These are phyloP conservation scores for Vachellia collinsii DNA, from an alignment of 306 rosid genomes.

Conservation along the genomic window DNA sequence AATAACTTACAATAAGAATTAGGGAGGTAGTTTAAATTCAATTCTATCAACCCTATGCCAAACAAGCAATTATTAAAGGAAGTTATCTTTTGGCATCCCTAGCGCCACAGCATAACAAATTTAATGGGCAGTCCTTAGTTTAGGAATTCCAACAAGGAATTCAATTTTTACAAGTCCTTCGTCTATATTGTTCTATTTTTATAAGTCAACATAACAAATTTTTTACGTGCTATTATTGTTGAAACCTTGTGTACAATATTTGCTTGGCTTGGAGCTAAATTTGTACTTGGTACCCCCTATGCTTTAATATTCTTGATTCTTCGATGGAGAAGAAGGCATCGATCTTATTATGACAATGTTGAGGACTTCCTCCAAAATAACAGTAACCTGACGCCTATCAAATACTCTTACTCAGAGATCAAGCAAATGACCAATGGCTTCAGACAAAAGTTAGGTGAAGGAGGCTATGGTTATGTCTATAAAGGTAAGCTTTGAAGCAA, in stretches of 20 bases:
- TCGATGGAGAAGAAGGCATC: background rate
- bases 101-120: too few species aligned
- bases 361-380: constrained; percentile 20
- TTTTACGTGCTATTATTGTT: too few species aligned
- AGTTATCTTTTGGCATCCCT: too few species aligned
- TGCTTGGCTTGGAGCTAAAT: background rate
- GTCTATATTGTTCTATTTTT: too few species aligned
- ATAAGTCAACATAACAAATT: too few species aligned
- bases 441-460: constrained; percentile 13
- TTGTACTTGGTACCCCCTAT: background rate
- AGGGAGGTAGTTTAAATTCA: too few species aligned
- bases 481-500: background rate
- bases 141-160: too few species aligned
- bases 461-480: background rate
- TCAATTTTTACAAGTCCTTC: too few species aligned
- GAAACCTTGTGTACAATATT: background rate
- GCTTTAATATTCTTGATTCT: background rate
- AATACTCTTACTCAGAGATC: constrained; percentile 26
- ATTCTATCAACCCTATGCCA: too few species aligned
- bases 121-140: too few species aligned
- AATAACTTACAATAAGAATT: too few species aligned
- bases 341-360: background rate
- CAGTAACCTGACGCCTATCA: constrained; percentile 14
- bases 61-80: too few species aligned
- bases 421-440: constrained; percentile 23